Conservation (phyloP, 2,329 filamentous ascomycete species). For the Exophiala sp. region DNA sequence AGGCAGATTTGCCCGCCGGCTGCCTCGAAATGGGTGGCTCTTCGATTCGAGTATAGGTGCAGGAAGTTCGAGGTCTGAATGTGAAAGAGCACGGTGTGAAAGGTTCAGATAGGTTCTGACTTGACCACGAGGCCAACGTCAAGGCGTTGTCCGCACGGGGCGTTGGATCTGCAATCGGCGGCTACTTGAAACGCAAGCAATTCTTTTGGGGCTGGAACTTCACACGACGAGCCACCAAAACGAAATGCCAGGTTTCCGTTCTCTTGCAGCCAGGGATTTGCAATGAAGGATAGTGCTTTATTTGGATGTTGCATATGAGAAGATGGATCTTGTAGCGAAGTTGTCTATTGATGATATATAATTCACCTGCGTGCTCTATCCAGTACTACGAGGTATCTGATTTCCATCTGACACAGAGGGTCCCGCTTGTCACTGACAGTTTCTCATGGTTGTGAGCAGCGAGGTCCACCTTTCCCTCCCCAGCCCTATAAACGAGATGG, state of each 20-base stretch:
- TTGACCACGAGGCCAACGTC: constrained; percentile 18
- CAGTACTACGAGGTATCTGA: no score
- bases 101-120: background rate
- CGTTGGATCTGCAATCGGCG: constrained; percentile 23
- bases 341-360: no score
- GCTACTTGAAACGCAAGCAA: constrained; percentile 22
- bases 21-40: background rate
- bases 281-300: background rate
- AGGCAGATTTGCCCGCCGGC: constrained; percentile 7
- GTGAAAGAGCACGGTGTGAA: background rate
- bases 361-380: no score
- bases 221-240: background rate
- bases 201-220: background rate
- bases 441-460: background rate
- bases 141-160: constrained; percentile 10
- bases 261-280: no score
- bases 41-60: background rate
- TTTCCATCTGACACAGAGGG: no score
- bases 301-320: no score
- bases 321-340: no score
- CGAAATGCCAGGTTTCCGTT: no score
- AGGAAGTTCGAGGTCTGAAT: no score
- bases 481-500: constrained; percentile 1
- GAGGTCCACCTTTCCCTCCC: background rate
- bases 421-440: no score